phyloP scores from a whole-genome alignment of 441 rosid species.

The Breynia disticha region DNA sequence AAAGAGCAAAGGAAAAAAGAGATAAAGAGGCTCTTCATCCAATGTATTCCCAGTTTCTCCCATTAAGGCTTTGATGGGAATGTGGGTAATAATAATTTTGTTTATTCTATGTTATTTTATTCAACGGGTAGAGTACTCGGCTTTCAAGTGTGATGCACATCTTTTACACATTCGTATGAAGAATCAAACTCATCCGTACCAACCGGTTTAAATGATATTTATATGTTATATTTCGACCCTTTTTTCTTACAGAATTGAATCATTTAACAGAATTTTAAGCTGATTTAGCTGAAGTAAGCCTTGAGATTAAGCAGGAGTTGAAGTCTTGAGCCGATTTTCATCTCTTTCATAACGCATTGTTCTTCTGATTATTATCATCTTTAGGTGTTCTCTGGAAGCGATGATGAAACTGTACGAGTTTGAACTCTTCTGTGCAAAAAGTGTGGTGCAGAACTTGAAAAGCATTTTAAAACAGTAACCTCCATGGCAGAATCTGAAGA shows the following conservation, averaged over 20 bases:
- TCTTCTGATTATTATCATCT: conserved; percentile 2
- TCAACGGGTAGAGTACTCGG: no score
- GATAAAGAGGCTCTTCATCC: conserved; percentile 23
- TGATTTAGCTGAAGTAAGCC: no score
- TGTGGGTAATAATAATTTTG: background rate
- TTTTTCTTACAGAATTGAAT: no score
- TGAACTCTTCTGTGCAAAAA: conserved; percentile 86
- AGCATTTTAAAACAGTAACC: conserved; percentile 73
- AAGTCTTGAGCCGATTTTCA: no score
- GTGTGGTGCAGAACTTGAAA: conserved; percentile 56
- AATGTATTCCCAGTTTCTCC: conserved; percentile 16
- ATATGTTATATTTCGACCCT: no score
- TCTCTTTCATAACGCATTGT: background rate
- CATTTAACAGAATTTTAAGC: no score
- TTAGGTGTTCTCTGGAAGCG: conserved; percentile 87
- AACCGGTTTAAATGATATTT: no score
- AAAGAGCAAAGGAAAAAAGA: conserved; percentile 6
- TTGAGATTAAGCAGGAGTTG: no score
- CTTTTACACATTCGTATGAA: no score
- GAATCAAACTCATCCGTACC: no score
- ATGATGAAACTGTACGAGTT: conserved; percentile 73
- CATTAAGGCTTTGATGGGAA: conserved; percentile 1
- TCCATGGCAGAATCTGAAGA: conserved; percentile 74
- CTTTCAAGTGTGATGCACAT: no score
- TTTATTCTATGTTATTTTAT: background rate